Evolutionary conservation across 2,329 filamentous ascomycete genomes (phyloP), one percentile per base, ranked within the genome.

Genomic region (Penicillium occitanis): DNA sequence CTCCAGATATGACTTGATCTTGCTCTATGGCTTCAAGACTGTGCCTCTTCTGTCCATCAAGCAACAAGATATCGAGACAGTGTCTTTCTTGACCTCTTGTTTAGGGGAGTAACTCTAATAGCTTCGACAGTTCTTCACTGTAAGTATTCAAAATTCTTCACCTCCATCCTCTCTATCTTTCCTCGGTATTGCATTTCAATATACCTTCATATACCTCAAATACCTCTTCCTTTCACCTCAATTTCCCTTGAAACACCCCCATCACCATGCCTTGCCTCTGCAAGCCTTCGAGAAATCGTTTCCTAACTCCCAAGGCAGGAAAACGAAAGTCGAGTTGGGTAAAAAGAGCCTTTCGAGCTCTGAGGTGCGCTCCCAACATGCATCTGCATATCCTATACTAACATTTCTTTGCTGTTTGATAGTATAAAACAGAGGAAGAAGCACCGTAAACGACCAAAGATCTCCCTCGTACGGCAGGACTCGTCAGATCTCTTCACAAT

Each of bases 291-390:
- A 63, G 17, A 19, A 25, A 11, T 10, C 10, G 5, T n/a, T 42
- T 37, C 28, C 61, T 63, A 42, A 63, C 61, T 22, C 35, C 48
- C 22, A 55, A 55, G 37, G 35, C 48, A 63, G 61, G 28, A 55
- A 40, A 63, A 22, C 37, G 22, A 7, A 63, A 35, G 35, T 10
- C 28, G n/a, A 30, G 25, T 42, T 63, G 61, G 35, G 40, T 55
- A 40, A 17, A 42, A 5, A 22, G 22, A 19, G 7, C 30, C 17
- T 37, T 55, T 63, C 61, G 28, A 19, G 19, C 46, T 7, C n/a
- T 55, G 35, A 55, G 48, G 61, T 55, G 25, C 35, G 48, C 48
- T 44, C 10, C n/a, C 17, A 14, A n/a, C 40, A 17, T 22, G 11
- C 33, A 37, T 14, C 10, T 57, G 8, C 13, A 40, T 25, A 5